Conservation (phyloP, 2,329 filamentous ascomycete genomes). For the Ophiocordyceps camponoti-floridani region DNA sequence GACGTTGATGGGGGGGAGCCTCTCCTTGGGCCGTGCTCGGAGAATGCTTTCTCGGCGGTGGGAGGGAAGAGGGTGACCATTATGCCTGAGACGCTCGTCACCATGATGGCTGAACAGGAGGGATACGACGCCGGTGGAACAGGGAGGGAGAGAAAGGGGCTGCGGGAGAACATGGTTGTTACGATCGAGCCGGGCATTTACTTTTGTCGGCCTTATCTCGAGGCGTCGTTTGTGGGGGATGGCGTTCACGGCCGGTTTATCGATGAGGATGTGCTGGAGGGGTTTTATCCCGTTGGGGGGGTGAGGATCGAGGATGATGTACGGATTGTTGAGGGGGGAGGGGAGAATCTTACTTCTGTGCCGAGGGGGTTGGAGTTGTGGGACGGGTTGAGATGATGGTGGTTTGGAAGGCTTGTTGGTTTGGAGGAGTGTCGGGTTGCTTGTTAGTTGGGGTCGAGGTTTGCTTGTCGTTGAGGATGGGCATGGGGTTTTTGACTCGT, state of each 20-base stretch:
- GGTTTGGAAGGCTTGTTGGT: too few species aligned
- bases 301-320: conserved; percentile 89
- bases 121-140: conserved; percentile 1
- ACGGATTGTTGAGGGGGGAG: conserved; percentile 57
- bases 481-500: too few species aligned
- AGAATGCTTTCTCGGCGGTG: too few species aligned
- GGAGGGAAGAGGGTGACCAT: too few species aligned
- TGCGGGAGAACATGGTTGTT: conserved; percentile 48
- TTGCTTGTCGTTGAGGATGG: too few species aligned
- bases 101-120: too few species aligned
- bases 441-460: too few species aligned
- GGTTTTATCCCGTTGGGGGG: conserved; percentile 66
- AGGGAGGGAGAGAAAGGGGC: conserved; percentile 17
- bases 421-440: too few species aligned
- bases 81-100: too few species aligned
- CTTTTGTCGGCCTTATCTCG: conserved; percentile 56
- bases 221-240: conserved; percentile 46
- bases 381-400: too few species aligned
- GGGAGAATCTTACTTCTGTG: conserved; percentile 68
- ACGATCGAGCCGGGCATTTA: conserved; percentile 70
- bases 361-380: conserved; percentile 40
- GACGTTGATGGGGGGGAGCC: conserved; percentile 27
- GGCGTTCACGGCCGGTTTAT: conserved; percentile 44
- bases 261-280: conserved; percentile 43
- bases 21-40: conserved; percentile 14